A percentile compares a stretch with the other conserved stretches of the same genome.
Conservation (phyloP, 2,329 filamentous ascomycete genomes). For the Aureobasidium sp. region DNA sequence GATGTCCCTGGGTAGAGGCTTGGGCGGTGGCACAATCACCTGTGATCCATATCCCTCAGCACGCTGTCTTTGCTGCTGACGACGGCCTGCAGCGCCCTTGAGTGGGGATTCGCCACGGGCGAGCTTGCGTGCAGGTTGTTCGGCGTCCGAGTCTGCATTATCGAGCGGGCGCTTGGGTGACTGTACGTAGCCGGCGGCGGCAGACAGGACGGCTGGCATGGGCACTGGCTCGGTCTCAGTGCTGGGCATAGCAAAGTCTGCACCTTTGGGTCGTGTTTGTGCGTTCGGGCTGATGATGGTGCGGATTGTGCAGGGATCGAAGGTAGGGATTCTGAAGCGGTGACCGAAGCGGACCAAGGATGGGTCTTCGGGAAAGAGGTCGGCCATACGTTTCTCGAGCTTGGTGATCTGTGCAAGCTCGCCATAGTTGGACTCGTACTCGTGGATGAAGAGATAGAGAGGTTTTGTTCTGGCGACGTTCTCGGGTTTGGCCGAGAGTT, state of each 20-base stretch:
- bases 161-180: conserved; percentile 44
- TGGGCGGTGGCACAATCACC: conserved; percentile 16
- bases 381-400: conserved; percentile 84
- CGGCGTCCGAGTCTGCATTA: conserved; percentile 63
- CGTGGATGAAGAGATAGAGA: conserved; percentile 86
- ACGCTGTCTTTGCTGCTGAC: conserved; percentile 62
- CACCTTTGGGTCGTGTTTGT: conserved; percentile 56
- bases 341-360: conserved; percentile 67
- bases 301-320: conserved; percentile 74
- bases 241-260: conserved; percentile 8
- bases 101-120: conserved; percentile 84
- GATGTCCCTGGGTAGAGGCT: conserved; percentile 25
- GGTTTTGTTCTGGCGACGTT: conserved; percentile 69
- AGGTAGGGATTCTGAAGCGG: conserved; percentile 63
- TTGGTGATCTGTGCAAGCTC: conserved; percentile 86
- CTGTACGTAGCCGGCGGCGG: conserved; percentile 25
- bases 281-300: conserved; percentile 76
- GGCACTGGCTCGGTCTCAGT: conserved; percentile 15
- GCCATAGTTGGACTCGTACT: conserved; percentile 90
- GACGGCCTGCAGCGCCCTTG: conserved; percentile 80
- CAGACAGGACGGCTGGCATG: conserved; percentile 22
- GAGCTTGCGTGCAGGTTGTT: conserved; percentile 74
- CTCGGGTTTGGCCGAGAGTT: conserved; percentile 70
- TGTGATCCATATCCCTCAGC: conserved; percentile 18
- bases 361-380: conserved; percentile 86